Conservation (phyloP, 192 early-diverging fungal species). For the Thamnidium elegans region DNA sequence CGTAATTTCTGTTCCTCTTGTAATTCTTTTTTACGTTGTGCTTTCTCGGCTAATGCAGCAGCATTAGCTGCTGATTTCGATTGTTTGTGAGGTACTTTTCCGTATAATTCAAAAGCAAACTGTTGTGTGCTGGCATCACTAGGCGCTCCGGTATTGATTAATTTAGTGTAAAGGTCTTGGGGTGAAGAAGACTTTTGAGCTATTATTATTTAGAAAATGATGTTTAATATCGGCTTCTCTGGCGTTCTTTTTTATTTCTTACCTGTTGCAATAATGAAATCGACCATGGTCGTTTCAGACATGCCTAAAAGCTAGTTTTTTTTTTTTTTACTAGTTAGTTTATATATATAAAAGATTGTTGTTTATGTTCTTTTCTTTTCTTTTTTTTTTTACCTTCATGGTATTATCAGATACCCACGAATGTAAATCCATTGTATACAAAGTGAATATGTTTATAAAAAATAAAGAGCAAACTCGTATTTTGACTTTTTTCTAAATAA, state of each 20-base stretch:
- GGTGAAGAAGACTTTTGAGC: constrained; percentile 61
- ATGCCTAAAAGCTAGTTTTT: constrained; percentile 53
- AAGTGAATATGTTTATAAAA: not conserved
- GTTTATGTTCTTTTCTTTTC: constrained; percentile 1
- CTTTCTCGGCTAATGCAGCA: constrained; percentile 38
- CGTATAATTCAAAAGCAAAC: constrained; percentile 68
- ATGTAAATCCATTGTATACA: constrained; percentile 38
- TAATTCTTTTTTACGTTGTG: constrained; percentile 53
- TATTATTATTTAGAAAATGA: constrained; percentile 6
- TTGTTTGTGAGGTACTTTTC: constrained; percentile 53
- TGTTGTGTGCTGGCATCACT: constrained; percentile 42
- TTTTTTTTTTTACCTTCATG: constrained; percentile 41
- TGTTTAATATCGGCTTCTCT: not conserved
- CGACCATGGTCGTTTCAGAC: constrained; percentile 62
- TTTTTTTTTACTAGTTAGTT: not conserved
- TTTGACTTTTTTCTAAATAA: too few relatives aligned
- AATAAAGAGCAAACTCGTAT: not conserved
- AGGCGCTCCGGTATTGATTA: constrained; percentile 65
- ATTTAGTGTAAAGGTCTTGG: constrained; percentile 43
- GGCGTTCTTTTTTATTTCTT: constrained; percentile 1
- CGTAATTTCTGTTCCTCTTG: constrained; percentile 55
- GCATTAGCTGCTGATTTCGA: constrained; percentile 27
- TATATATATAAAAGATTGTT: not conserved
- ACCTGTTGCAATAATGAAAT: constrained; percentile 67
- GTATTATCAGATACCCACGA: constrained; percentile 67